A percentile compares a stretch with the other conserved stretches of the same genome.
phyloP scores from a whole-genome alignment of 1,284 basidiomycete species.

The Rhizoctonia solani region DNA sequence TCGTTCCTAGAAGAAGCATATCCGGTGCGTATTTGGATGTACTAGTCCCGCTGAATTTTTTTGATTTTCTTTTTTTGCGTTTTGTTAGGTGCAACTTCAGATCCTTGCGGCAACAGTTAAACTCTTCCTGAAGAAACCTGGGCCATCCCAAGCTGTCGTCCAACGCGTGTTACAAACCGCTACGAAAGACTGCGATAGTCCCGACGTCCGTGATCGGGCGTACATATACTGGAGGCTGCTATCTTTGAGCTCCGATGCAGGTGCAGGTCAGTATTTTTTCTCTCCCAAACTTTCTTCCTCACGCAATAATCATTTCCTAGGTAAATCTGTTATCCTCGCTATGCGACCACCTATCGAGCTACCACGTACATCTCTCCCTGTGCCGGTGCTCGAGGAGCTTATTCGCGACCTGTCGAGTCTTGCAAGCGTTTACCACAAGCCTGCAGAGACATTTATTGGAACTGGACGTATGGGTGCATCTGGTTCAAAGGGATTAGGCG shows the following conservation, averaged over 20 bases:
- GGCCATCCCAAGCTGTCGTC: conserved; percentile 86
- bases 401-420: conserved; percentile 84
- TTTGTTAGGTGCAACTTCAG: conserved; percentile 85
- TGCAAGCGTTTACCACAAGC: conserved; percentile 95
- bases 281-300: not conserved
- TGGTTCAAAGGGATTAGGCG: conserved; percentile 69
- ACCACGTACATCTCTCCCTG: conserved; percentile 86
- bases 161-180: conserved; percentile 91
- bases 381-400: conserved; percentile 91
- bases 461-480: conserved; percentile 84
- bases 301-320: conserved; percentile 48
- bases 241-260: conserved; percentile 83
- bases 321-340: conserved; percentile 77
- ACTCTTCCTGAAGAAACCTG: conserved; percentile 93
- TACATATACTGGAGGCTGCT: conserved; percentile 94
- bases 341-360: conserved; percentile 91
- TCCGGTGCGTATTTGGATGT: conserved; percentile 57
- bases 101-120: conserved; percentile 96
- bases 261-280: conserved; percentile 62
- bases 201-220: conserved; percentile 93
- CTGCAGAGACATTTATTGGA: conserved; percentile 88
- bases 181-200: conserved; percentile 95
- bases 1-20: conserved; percentile 93
- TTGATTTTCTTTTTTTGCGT: conserved; percentile 30
- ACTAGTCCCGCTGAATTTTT: not conserved